Conservation (phyloP, 2,329 filamentous ascomycete genomes). For the Microsporum ferrugineum region DNA sequence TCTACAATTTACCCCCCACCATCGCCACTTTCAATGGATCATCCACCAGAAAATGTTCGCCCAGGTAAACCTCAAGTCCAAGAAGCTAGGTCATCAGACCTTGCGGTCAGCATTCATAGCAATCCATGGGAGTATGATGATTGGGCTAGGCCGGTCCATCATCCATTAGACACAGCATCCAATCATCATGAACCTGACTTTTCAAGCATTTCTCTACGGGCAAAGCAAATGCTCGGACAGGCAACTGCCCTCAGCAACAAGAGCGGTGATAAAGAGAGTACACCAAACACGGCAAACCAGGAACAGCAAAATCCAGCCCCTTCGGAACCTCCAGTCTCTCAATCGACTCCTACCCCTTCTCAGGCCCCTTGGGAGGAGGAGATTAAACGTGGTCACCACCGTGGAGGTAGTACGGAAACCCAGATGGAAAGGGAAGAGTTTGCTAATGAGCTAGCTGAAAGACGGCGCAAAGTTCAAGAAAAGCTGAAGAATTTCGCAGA, state of each 20-base stretch:
- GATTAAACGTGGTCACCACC: conserved; percentile 30
- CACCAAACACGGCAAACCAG: not conserved
- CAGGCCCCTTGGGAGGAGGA: conserved; percentile 40
- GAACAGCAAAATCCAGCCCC: not conserved
- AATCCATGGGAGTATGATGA: conserved; percentile 47
- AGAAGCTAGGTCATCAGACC: conserved; percentile 29
- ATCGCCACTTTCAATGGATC: conserved; percentile 24
- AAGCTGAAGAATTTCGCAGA: conserved; percentile 36
- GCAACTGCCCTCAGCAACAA: conserved; percentile 24
- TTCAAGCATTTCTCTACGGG: conserved; percentile 24
- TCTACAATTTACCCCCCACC: conserved; percentile 62
- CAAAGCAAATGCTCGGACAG: conserved; percentile 30
- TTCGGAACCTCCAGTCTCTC: conserved; percentile 1
- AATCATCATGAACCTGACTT: conserved; percentile 11
- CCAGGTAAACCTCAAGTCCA: conserved; percentile 20
- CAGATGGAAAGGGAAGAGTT: conserved; percentile 40
- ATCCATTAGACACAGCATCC: conserved; percentile 1
- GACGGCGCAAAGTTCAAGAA: conserved; percentile 38
- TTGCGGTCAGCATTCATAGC: conserved; percentile 41
- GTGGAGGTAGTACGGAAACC: conserved; percentile 38
- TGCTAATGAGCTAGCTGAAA: conserved; percentile 38
- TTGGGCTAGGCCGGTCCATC: conserved; percentile 26
- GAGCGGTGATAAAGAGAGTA: conserved; percentile 9
- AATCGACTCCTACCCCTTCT: conserved; percentile 6
- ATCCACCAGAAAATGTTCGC: conserved; percentile 22